Evolutionary conservation across 176 grass and related monocot species (phyloP).

Genomic region (Dendrocalamus sinicus): DNA sequence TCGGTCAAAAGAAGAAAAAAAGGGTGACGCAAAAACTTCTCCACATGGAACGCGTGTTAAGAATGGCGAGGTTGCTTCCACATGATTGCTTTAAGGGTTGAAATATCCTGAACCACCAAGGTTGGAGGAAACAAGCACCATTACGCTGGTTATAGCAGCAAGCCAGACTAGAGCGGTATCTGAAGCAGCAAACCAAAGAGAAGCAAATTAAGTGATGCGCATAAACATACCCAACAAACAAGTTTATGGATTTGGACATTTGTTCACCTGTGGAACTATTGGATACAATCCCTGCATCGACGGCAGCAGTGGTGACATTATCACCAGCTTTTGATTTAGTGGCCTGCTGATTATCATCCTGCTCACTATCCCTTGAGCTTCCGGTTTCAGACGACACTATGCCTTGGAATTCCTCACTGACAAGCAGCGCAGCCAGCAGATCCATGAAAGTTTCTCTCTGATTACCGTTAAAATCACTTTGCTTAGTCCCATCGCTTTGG

Average conservation of each 20-base stretch:
- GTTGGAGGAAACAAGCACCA: slow-evolving; percentile 70
- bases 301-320: not conserved
- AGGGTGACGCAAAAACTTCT: not conserved
- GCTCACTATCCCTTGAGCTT: slow-evolving; percentile 50
- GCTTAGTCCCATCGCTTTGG: slow-evolving; percentile 36
- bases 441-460: slow-evolving; percentile 98
- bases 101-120: slow-evolving; percentile 77
- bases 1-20: not conserved
- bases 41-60: not conserved
- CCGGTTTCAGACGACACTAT: slow-evolving; percentile 75
- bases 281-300: slow-evolving; percentile 41
- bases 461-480: slow-evolving; percentile 40
- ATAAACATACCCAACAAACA: slow-evolving; percentile 15
- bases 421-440: slow-evolving; percentile 81
- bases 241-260: not conserved
- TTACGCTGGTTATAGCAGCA: slow-evolving; percentile 67
- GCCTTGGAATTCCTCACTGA: slow-evolving; percentile 97
- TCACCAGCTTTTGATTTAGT: not conserved
- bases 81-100: slow-evolving; percentile 62
- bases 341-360: slow-evolving; percentile 26
- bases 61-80: not conserved
- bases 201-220: not conserved
- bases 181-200: slow-evolving; percentile 40
- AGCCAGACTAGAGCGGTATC: slow-evolving; percentile 78
- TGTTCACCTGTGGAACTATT: slow-evolving; percentile 56